Evolutionary conservation across 1,139 yeast genomes (phyloP).

Genomic region (Taphrina betulina): DNA sequence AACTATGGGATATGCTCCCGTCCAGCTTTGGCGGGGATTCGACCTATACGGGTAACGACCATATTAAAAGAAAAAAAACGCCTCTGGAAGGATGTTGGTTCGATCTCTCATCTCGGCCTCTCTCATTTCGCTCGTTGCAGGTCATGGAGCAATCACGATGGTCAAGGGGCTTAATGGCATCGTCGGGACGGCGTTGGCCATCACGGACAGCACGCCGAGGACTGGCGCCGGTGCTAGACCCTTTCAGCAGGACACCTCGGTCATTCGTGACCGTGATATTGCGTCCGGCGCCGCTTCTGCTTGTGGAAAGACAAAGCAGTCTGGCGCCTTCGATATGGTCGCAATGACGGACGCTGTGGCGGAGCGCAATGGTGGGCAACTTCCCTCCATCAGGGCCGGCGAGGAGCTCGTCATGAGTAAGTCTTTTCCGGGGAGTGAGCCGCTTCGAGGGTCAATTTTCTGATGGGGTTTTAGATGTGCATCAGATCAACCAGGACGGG

Average conservation of each 20-base stretch:
- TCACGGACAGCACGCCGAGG: conserved; percentile 16
- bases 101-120: too few relatives aligned
- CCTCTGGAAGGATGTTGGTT: too few relatives aligned
- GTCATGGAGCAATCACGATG: conserved; percentile 18
- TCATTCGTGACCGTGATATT: conserved; percentile 22
- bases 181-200: conserved; percentile 11
- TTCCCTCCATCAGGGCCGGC: conserved; percentile 20
- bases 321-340: conserved; percentile 24
- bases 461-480: conserved; percentile 3
- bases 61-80: too few relatives aligned
- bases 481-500: conserved; percentile 29
- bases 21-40: too few relatives aligned
- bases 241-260: conserved; percentile 27
- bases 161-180: conserved; percentile 10
- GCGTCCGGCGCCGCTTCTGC: conserved; percentile 20
- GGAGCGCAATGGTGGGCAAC: conserved; percentile 20
- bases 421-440: background rate
- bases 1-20: too few relatives aligned
- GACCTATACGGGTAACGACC: too few relatives aligned
- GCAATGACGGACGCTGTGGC: conserved; percentile 18
- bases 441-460: background rate
- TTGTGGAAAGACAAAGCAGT: conserved; percentile 20
- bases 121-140: too few relatives aligned
- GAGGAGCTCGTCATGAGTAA: conserved; percentile 17
- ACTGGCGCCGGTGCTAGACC: conserved; percentile 24